Base-by-base conservation (phyloP, 495 filamentous ascomycete species). In the Beverwykella pulmonaria region DNA sequence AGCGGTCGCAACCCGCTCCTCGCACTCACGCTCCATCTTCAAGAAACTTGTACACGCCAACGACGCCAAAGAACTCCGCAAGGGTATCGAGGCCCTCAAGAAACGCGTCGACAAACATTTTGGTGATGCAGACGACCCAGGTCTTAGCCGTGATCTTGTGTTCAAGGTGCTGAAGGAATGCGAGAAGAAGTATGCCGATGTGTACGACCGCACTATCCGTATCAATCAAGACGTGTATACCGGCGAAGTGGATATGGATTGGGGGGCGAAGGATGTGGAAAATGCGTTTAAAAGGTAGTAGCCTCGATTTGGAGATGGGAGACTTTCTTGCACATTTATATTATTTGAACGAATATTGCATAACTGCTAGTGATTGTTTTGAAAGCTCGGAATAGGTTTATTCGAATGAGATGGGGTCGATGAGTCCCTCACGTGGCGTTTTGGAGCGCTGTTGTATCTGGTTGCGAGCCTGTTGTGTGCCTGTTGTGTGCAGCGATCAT, bases 101-200 rank as follows among this genome's bases (percentile, higher is more conserved):
- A 95, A 94, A 78, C 83, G 93, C 29, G 90, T 98, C 3, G 92
- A 97, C 77, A 98, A 98, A 76, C 93, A 98, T 76, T 97, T 97
- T 77, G 91, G 90, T 23, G 91, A 94, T 47, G 90, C 87, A 4
- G 91, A 93, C 67, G 91, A 93, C 67, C 84, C 78, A 19, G 80
- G 78, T n/a, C 75, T 90, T 44, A 88, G 84, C 69, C 81, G 85
- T 15, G 84, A 84, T 39, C 78, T 98, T 30, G 90, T 97, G 46
- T 78, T 79, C 34, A 87, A 89, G 75, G 92, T 98, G 54, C 75
- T 90, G n/a, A 85, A 84, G 68, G 90, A 89, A 75, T 93, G 92
- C 71, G 91, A 95, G 80, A 79, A 76, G 48, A 88, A 86, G 56
- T 97, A 96, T 75, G 83, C 85, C 44, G 82, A 88, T 53, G 85